phyloP scores from a whole-genome alignment of 2,329 filamentous ascomycete species.

The Diaporthe capsici region DNA sequence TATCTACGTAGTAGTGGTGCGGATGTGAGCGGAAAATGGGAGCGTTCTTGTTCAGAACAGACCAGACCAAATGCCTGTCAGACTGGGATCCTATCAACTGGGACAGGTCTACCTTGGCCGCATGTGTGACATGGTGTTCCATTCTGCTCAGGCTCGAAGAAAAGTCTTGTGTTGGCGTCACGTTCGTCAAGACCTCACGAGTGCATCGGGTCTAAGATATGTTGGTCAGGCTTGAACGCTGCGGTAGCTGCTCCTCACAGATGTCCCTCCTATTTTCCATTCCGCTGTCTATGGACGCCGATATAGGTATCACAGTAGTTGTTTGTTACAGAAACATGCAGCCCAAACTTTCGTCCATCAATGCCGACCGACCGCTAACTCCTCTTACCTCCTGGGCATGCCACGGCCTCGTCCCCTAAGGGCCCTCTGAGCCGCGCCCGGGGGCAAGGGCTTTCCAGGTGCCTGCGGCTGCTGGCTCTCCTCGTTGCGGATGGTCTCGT shows the following conservation, averaged over 20 bases:
- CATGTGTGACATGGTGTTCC: background rate
- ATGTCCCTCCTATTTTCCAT: conserved; percentile 28
- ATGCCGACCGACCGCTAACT: background rate
- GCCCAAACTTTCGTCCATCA: conserved; percentile 5
- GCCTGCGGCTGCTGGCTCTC: conserved; percentile 89
- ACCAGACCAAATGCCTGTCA: too few species aligned
- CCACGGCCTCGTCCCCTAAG: conserved; percentile 86
- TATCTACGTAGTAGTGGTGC: background rate
- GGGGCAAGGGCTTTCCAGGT: conserved; percentile 80
- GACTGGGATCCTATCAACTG: too few species aligned
- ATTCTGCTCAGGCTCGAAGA: background rate
- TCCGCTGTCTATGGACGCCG: conserved; percentile 40
- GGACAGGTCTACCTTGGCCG: background rate
- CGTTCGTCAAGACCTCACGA: background rate
- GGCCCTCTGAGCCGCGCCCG: conserved; percentile 89
- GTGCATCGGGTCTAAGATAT: too few species aligned
- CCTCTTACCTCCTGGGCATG: conserved; percentile 84
- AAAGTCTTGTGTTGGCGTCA: background rate
- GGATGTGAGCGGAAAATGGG: background rate
- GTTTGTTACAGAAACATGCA: conserved; percentile 39
- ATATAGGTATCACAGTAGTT: conserved; percentile 42
- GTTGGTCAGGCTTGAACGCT: background rate
- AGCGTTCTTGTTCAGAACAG: background rate
- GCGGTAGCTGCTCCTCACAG: conserved; percentile 1
- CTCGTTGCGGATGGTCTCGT: conserved; percentile 99